Evolutionary conservation across 2,329 filamentous ascomycete genomes (phyloP).

Genomic region (Thelonectria discophora): DNA sequence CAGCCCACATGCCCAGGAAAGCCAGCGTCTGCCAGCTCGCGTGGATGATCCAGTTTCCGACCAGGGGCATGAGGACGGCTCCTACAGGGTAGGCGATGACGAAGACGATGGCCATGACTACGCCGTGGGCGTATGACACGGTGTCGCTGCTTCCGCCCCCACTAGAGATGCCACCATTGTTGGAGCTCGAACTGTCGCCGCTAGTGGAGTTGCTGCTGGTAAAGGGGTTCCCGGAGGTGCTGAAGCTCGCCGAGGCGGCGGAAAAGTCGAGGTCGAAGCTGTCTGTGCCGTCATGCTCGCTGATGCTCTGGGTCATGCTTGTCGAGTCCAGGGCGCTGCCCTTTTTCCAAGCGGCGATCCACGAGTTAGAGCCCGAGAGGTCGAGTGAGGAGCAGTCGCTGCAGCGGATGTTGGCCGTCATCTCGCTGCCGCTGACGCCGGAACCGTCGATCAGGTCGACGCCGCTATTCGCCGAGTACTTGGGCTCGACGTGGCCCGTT

Average conservation of each 20-base stretch:
- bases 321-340: conserved; percentile 57
- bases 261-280: conserved; percentile 60
- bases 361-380: conserved; percentile 53
- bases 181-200: conserved; percentile 16
- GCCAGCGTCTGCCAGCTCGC: conserved; percentile 63
- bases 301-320: conserved; percentile 51
- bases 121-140: conserved; percentile 59
- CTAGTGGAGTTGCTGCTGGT: conserved; percentile 30
- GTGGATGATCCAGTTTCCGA: conserved; percentile 67
- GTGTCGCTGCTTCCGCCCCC: conserved; percentile 35
- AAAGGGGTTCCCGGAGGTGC: conserved; percentile 63
- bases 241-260: conserved; percentile 53
- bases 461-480: conserved; percentile 53
- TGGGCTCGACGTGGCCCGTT: conserved; percentile 57
- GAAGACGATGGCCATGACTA: conserved; percentile 69
- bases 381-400: conserved; percentile 60
- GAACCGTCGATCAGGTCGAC: conserved; percentile 67
- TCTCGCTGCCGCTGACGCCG: conserved; percentile 60
- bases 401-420: conserved; percentile 69
- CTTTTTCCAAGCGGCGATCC: conserved; percentile 65
- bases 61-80: conserved; percentile 66
- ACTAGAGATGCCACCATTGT: conserved; percentile 25
- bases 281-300: conserved; percentile 56
- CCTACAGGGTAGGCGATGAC: conserved; percentile 68
- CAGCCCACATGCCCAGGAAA: conserved; percentile 67